Percentiles rank a stretch among this genome's conserved stretches.
These are phyloP conservation scores for Parafenestella ontariensis DNA, from an alignment of 2,329 filamentous ascomycete species.

Conservation along the genomic window DNA sequence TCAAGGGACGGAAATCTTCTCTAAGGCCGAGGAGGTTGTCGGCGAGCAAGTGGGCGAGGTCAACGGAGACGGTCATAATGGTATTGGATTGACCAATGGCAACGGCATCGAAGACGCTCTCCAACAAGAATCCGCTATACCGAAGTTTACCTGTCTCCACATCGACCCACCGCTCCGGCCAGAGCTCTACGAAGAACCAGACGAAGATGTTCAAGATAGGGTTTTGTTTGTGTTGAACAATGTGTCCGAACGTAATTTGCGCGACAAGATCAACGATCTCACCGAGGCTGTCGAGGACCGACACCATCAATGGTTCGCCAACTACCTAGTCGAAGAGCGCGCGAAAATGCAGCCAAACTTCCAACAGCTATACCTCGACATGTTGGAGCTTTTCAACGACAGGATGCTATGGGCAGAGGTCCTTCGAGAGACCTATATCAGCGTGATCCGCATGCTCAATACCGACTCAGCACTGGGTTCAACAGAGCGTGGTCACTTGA, in stretches of 20 bases:
- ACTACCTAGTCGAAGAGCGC: slow-evolving; percentile 91
- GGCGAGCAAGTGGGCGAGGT: slow-evolving; percentile 70
- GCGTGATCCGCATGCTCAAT: slow-evolving; percentile 86
- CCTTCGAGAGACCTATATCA: slow-evolving; percentile 90
- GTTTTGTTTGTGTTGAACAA: slow-evolving; percentile 98
- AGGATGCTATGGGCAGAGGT: slow-evolving; percentile 84
- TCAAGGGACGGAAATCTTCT: slow-evolving; percentile 82
- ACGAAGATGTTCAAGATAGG: slow-evolving; percentile 85
- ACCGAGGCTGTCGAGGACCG: slow-evolving; percentile 77
- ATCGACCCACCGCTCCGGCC: slow-evolving; percentile 72
- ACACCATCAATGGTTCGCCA: slow-evolving; percentile 96
- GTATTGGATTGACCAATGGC: slow-evolving; percentile 70
- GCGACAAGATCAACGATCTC: slow-evolving; percentile 82
- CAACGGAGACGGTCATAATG: slow-evolving; percentile 54
- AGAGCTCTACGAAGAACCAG: slow-evolving; percentile 78
- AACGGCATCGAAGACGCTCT: slow-evolving; percentile 67
- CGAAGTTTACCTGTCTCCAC: slow-evolving; percentile 79
- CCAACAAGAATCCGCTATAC: slow-evolving; percentile 65
- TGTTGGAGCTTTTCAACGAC: slow-evolving; percentile 83
- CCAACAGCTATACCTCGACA: slow-evolving; percentile 88
- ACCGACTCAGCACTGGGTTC: slow-evolving; percentile 86
- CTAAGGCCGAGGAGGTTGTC: slow-evolving; percentile 81
- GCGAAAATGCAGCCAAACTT: slow-evolving; percentile 98
- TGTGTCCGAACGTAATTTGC: slow-evolving; percentile 86
- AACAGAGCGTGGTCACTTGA: slow-evolving; percentile 85